These are phyloP conservation scores for Saccharomycopsis capsularis DNA, from an alignment of 805 yeast genomes.

Conservation along the genomic window DNA sequence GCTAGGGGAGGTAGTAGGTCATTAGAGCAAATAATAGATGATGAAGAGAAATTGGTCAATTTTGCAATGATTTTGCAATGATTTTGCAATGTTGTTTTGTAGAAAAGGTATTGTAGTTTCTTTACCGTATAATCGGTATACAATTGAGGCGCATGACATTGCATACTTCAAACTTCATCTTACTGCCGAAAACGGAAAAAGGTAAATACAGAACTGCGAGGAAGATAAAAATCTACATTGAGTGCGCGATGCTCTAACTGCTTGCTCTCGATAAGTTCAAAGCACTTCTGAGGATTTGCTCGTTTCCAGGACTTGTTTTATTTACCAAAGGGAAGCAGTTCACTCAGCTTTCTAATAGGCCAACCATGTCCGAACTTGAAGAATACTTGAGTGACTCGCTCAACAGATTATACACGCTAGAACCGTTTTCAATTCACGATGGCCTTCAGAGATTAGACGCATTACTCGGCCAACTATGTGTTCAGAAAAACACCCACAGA, in stretches of 20 bases:
- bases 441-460: slow-evolving; percentile 25
- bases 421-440: slow-evolving; percentile 22
- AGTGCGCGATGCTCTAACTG: too few species aligned
- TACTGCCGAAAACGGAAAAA: not conserved
- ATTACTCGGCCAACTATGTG: slow-evolving; percentile 24
- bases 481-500: slow-evolving; percentile 9
- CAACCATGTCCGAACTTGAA: slow-evolving; percentile 21
- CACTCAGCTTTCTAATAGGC: too few species aligned
- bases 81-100: too few species aligned
- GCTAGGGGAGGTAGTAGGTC: slow-evolving; percentile 4
- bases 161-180: not conserved
- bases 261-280: too few species aligned
- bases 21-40: too few species aligned
- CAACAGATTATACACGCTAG: slow-evolving; percentile 21
- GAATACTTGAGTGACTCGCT: slow-evolving; percentile 23
- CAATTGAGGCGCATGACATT: not conserved
- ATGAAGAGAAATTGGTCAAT: too few species aligned
- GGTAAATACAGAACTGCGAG: slow-evolving; percentile 1
- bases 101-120: too few species aligned
- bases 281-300: too few species aligned
- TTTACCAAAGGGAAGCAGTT: too few species aligned
- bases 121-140: too few species aligned
- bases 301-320: too few species aligned
- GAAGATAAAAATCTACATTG: not conserved
- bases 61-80: too few species aligned